Evolutionary conservation across 305 asterid genomes (phyloP), one percentile per base, ranked within the genome.

Genomic region (Fraxinus velutina): DNA sequence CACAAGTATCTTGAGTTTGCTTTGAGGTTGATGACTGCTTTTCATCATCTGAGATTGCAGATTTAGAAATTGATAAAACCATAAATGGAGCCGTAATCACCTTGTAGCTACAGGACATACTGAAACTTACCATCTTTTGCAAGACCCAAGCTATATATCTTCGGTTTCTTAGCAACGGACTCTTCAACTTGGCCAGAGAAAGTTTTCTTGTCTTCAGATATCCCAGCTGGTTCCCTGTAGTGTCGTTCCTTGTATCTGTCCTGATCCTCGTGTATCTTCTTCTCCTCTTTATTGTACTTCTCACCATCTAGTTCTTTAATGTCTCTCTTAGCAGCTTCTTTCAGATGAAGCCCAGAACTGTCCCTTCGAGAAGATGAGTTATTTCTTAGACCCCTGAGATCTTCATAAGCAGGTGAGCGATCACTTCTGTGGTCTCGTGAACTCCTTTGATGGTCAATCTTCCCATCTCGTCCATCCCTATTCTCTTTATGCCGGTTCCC

Each of bases 141-240:
- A 76, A 89, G 84, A 47, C 57, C 92, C 36, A 78, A 72, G 90
- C 84, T 64, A 74, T 79, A 85, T 80, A 87, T 33, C 86, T 88
- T 92, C 19, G 93, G 81, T 81, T 91, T 95, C 87, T 91, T 94
- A 78, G 92, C 85, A 44, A 85, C 81, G 74, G 89, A 80, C 62
- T 82, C 92, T 76, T 88, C 82, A 82, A 80, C 90, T 82, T 89
- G 88, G 73, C 80, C 44, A 52, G 85, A 84, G 42, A 44, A 73
- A 36, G 78, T 72, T 9, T 80, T 83, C 76, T 29, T 84, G 75
- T 83, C 92, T 76, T 84, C 93, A 85, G 81, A 81, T 60, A 50
- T 82, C 80, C 86, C 89, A 82, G 82, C 86, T 64, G 81, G 37
- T 68, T 80, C 85, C 75, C 81, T 37, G 75, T 32, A 55, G 84